A percentile compares a stretch with the other conserved stretches of the same genome.
Conservation (phyloP, 1,284 basidiomycete species). For the Apiotrichum brassicae region DNA sequence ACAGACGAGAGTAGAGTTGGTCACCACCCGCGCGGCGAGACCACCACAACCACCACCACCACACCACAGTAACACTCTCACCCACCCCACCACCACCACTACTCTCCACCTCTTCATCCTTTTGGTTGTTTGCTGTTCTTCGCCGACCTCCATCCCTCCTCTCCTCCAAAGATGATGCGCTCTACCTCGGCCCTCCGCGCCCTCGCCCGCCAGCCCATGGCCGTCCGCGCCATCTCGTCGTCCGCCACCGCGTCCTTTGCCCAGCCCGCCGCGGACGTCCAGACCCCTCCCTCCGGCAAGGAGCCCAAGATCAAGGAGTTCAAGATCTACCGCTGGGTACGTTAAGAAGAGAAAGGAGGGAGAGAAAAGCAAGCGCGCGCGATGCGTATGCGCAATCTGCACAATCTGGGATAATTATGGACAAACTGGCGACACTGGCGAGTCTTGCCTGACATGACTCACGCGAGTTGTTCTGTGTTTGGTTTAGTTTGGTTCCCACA, state of each 20-base stretch:
- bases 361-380: too few species aligned
- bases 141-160: neutral
- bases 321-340: constrained; percentile 93
- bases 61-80: too few species aligned
- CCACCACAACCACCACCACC: too few species aligned
- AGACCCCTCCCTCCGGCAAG: constrained; percentile 34
- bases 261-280: constrained; percentile 24
- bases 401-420: too few species aligned
- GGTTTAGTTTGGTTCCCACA: too few species aligned
- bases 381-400: too few species aligned
- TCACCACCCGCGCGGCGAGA: too few species aligned
- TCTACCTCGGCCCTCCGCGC: constrained; percentile 16
- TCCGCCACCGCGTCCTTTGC: constrained; percentile 28
- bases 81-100: neutral
- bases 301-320: constrained; percentile 66
- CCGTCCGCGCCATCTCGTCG: constrained; percentile 29
- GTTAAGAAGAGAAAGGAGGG: too few species aligned
- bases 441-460: neutral
- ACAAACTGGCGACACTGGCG: too few species aligned
- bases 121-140: neutral
- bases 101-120: neutral
- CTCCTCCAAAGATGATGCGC: constrained; percentile 14
- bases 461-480: too few species aligned
- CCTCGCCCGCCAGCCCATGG: constrained; percentile 12
- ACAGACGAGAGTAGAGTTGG: too few species aligned